Base-by-base conservation (phyloP, 768 basidiomycete genomes). In the Termitomyces bulborhizus region DNA sequence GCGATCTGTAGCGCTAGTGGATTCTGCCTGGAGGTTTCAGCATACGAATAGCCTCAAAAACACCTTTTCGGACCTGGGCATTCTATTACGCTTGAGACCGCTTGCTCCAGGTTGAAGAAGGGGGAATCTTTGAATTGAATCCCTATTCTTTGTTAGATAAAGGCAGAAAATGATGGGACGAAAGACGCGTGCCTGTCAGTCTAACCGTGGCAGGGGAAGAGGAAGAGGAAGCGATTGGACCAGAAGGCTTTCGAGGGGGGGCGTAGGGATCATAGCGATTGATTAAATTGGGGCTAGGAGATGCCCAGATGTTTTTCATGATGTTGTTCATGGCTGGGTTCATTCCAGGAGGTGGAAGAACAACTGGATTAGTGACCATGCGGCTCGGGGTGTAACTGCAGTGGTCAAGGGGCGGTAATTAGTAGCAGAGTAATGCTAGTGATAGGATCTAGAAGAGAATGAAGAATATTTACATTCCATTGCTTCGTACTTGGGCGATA, bases 51-150 rank as follows among this genome's bases (percentile, higher is more conserved):
- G 18, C 40, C 6, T 2, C 15, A 43, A 41, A 13, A 40, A 39
- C 9, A 21, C 5, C 8, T 27, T 57, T 21, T 18, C 76, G 24
- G 63, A 90, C 90, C 90, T 72, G 88, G 89, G 69, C 90, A 93
- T 66, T 93, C 90, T 7, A 77, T 73, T 29, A 92, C 73, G 27
- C 57, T 54, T 3, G 88, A 88, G 11, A 90, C 81, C 5, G 74
- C 64, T 61, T 89, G 84, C 47, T 88, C 85, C 3, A 89, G 67
- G 11, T 70, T 71, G 62, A 86, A 86, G 66, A 93, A 93, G 0
- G 91, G 90, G 0, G 91, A 92, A 8, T 81, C 77, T 62, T 86
- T 90, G 73, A 93, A 93, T 46, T 80, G 82, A 43, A 93, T 82
- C 21, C 66, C 90, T 89, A 49, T 4, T 55, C 58, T 27, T 11